A percentile compares a stretch with the other conserved stretches of the same genome.
Conservation (phyloP, 2,329 filamentous ascomycete genomes). For the Aspergillus persii region DNA sequence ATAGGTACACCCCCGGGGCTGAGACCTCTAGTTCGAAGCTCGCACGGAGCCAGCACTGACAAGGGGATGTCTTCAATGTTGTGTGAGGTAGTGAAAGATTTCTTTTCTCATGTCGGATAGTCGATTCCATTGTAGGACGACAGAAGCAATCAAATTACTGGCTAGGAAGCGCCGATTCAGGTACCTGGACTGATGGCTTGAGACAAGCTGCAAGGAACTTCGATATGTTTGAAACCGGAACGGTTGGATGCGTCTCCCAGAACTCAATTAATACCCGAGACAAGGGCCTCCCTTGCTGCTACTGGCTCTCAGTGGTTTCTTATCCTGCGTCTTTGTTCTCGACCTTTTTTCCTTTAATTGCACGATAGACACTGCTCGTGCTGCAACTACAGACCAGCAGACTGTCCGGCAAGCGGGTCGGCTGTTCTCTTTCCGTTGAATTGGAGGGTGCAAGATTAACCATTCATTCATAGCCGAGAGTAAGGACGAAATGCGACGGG, state of each 20-base stretch:
- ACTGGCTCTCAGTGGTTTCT: not conserved
- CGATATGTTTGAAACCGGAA: slow-evolving; percentile 17
- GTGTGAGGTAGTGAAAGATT: too few species aligned
- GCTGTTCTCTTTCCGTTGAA: not conserved
- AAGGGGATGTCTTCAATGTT: too few species aligned
- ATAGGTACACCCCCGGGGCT: not conserved
- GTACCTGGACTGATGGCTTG: not conserved
- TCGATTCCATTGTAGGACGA: not conserved
- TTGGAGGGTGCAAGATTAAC: not conserved
- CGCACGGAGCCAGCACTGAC: not conserved
- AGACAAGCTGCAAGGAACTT: slow-evolving; percentile 19
- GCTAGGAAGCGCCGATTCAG: not conserved
- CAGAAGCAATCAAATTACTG: not conserved
- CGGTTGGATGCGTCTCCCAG: slow-evolving; percentile 6
- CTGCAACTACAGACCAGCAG: not conserved
- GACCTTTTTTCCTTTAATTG: not conserved
- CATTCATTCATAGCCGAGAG: not conserved
- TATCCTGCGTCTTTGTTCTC: not conserved
- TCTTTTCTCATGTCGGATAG: not conserved
- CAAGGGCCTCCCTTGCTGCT: slow-evolving; percentile 8
- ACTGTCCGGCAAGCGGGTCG: not conserved
- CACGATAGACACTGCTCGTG: not conserved
- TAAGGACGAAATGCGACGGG: not conserved
- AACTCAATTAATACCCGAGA: slow-evolving; percentile 10
- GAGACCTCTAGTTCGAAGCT: not conserved